Conservation (phyloP, 31 red algal species). For the Bonnemaisonia californica region DNA sequence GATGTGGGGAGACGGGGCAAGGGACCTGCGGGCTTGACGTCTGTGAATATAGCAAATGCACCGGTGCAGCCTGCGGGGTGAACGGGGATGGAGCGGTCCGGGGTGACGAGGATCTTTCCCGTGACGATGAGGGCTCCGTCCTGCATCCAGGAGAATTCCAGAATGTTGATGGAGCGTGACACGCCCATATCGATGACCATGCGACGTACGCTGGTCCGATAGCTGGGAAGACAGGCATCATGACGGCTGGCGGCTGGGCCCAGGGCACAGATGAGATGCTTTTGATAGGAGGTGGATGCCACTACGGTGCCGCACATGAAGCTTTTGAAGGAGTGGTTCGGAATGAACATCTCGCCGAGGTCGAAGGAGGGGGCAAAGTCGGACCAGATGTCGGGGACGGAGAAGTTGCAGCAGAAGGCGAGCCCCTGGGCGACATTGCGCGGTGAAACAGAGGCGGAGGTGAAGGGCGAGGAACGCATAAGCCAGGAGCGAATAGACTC, state of each 20-base stretch:
- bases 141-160: constrained; percentile 79
- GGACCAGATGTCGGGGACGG: constrained; percentile 44
- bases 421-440: constrained; percentile 45
- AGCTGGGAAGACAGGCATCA: constrained; percentile 20
- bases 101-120: constrained; percentile 60
- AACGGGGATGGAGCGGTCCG: constrained; percentile 8
- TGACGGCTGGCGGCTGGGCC: constrained; percentile 43
- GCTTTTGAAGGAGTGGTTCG: constrained; percentile 41
- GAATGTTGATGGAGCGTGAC: constrained; percentile 52
- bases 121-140: constrained; percentile 73
- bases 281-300: constrained; percentile 60
- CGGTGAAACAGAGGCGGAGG: constrained; percentile 24
- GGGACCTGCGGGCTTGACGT: constrained; percentile 34
- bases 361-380: constrained; percentile 57
- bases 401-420: constrained; percentile 76
- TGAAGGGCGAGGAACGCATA: constrained; percentile 48
- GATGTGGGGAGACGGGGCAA: constrained; percentile 35
- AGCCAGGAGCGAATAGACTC: constrained; percentile 57
- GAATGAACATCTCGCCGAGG: constrained; percentile 77
- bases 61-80: constrained; percentile 66
- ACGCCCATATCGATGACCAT: constrained; percentile 75
- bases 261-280: constrained; percentile 74
- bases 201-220: constrained; percentile 40
- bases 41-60: constrained; percentile 57
- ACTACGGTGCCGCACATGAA: constrained; percentile 78